Conservation (phyloP, 495 filamentous ascomycete species). For the Hypoxylon intermedium region DNA sequence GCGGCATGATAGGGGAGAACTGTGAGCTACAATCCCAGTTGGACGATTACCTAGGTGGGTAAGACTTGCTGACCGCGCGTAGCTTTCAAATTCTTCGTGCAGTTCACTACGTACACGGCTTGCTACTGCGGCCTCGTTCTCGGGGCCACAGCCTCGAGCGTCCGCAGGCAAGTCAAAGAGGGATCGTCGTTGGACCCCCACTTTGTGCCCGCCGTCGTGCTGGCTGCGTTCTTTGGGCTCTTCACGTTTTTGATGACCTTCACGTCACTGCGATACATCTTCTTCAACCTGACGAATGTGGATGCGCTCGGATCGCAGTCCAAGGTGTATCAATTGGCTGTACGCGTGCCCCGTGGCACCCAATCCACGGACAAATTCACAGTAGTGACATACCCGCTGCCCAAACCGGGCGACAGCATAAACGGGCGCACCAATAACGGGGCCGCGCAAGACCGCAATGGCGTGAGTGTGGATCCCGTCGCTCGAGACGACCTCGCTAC, state of each 20-base stretch:
- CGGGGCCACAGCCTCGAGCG: constrained; percentile 50
- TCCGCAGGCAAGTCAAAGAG: constrained; percentile 33
- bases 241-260: constrained; percentile 77
- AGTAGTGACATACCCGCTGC: constrained; percentile 52
- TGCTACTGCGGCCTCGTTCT: constrained; percentile 72
- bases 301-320: constrained; percentile 71
- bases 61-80: constrained; percentile 24
- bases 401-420: constrained; percentile 26
- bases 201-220: constrained; percentile 46
- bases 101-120: constrained; percentile 76
- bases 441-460: not conserved
- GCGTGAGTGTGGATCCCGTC: not conserved
- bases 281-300: constrained; percentile 79
- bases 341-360: constrained; percentile 67
- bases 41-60: not conserved
- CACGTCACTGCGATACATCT: constrained; percentile 71
- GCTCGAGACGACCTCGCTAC: constrained; percentile 54
- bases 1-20: constrained; percentile 83
- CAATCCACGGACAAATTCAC: constrained; percentile 49
- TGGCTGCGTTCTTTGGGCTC: constrained; percentile 71
- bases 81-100: constrained; percentile 87
- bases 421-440: constrained; percentile 19
- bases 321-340: constrained; percentile 74
- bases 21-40: constrained; percentile 48
- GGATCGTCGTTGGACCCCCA: constrained; percentile 45